Evolutionary conservation across 257 asterid genomes (phyloP), one percentile per base, ranked within the genome.

Genomic region (Forsythia suspensa): DNA sequence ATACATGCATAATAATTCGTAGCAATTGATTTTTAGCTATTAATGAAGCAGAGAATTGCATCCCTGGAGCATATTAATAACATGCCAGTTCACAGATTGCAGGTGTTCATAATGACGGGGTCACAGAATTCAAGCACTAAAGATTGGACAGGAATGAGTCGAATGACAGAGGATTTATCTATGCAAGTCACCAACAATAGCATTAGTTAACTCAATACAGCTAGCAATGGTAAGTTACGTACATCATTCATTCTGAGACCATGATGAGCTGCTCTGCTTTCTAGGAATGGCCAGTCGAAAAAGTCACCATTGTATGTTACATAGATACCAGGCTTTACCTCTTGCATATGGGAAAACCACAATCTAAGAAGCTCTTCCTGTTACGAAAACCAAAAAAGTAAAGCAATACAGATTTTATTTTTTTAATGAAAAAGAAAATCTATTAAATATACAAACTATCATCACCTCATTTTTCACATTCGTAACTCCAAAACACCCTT

Each of bases 241-340:
- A 96, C 99, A 63, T 92, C 89, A 77, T 84, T 89, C 96, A 93
- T 77, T 80, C 82, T 87, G 85, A 91, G 84, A 83, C 98, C 97
- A 84, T 92, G 97, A 84, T 92, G 93, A 24, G 91, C 82, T 79
- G 99, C 97, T 88, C 99, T 90, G 76, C 68, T 85, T 85, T 96
- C 99, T 82, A 96, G 70, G 87, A 96, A 96, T 74, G 99, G 99
- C 99, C 99, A 96, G 82, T 96, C 99, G 81, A 96, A 96, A 82
- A 93, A 94, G 90, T 96, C 99, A 6, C 99, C 99, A 0, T 96
- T 96, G 91, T 96, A 96, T 77, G 99, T 92, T 80, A 92, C 98
- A 59, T 96, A 96, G 82, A 94, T 96, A 44, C 99, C 97, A 76
- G 99, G 99, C 85, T 89, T 93, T 81, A 89, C 90, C 76, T 85